Conservation (phyloP, 306 rosid species). For the Prinsepia uniflora region DNA sequence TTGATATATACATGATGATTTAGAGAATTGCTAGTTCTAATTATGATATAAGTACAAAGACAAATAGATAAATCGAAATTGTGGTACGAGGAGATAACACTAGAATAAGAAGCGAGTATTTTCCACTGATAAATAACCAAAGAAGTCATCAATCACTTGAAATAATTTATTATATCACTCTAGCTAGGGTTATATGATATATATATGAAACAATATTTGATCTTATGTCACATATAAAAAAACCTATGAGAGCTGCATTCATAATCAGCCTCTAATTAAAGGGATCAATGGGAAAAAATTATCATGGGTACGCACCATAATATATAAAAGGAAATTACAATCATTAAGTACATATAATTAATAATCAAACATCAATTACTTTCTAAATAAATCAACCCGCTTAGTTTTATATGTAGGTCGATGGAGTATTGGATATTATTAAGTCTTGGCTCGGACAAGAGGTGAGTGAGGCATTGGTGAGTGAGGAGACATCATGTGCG, state of each 20-base stretch:
- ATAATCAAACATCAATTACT: constrained; percentile 4
- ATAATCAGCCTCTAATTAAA: constrained; percentile 4
- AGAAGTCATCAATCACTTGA: background rate
- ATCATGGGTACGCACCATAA: background rate
- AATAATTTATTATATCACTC: background rate
- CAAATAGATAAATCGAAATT: too few species aligned
- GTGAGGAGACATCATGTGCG: constrained; percentile 62
- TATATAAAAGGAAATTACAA: background rate
- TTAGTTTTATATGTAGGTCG: too few species aligned
- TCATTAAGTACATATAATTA: too few species aligned
- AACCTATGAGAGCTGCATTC: background rate
- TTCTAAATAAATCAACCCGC: background rate
- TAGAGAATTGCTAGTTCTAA: too few species aligned
- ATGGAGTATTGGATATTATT: too few species aligned
- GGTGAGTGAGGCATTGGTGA: constrained; percentile 83
- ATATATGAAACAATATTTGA: background rate
- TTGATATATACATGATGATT: too few species aligned
- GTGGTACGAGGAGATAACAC: too few species aligned
- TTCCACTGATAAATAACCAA: background rate
- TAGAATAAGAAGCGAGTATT: too few species aligned
- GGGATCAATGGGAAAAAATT: background rate
- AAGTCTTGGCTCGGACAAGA: constrained; percentile 44
- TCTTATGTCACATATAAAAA: background rate
- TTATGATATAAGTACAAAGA: too few species aligned
- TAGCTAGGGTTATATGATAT: background rate